Percentiles rank a stretch among this genome's conserved stretches.
Evolutionary conservation across 2,329 filamentous ascomycete genomes (phyloP).

Genomic region (Cladosporium halotolerans): DNA sequence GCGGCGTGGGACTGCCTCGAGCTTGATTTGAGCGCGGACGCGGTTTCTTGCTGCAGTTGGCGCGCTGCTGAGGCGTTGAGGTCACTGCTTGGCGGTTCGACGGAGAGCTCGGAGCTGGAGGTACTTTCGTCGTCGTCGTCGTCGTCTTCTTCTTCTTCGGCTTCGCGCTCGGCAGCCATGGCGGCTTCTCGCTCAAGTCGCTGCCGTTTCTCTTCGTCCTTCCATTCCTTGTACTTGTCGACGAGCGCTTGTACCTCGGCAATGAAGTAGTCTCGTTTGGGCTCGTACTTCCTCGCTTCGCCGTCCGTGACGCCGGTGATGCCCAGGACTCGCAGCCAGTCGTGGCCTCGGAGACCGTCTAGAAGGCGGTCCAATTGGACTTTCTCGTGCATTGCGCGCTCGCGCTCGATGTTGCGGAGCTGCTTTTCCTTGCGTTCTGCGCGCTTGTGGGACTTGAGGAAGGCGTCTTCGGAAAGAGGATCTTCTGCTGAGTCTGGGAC

Average conservation of each 20-base stretch:
- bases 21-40: constrained; percentile 41
- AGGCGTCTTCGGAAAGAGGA: constrained; percentile 51
- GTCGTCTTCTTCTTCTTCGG: constrained; percentile 30
- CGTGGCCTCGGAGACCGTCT: constrained; percentile 79
- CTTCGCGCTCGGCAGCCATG: constrained; percentile 40
- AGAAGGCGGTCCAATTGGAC: constrained; percentile 61
- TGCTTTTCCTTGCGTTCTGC: constrained; percentile 62
- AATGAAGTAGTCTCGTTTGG: constrained; percentile 78
- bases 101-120: constrained; percentile 23
- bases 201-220: constrained; percentile 77
- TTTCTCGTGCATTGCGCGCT: constrained; percentile 61
- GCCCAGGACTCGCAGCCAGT: constrained; percentile 90
- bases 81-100: constrained; percentile 59
- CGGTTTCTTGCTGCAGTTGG: constrained; percentile 68
- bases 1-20: background rate
- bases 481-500: constrained; percentile 39
- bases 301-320: constrained; percentile 78
- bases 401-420: constrained; percentile 61
- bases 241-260: constrained; percentile 73
- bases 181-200: constrained; percentile 69
- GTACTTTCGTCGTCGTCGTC: constrained; percentile 23
- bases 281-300: constrained; percentile 79
- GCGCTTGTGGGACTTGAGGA: constrained; percentile 53
- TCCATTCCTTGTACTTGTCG: constrained; percentile 84
- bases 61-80: constrained; percentile 65